A percentile compares a stretch with the other conserved stretches of the same genome.
Evolutionary conservation across 2,329 filamentous ascomycete species (phyloP).

Genomic region (Colletotrichum camelliae): DNA sequence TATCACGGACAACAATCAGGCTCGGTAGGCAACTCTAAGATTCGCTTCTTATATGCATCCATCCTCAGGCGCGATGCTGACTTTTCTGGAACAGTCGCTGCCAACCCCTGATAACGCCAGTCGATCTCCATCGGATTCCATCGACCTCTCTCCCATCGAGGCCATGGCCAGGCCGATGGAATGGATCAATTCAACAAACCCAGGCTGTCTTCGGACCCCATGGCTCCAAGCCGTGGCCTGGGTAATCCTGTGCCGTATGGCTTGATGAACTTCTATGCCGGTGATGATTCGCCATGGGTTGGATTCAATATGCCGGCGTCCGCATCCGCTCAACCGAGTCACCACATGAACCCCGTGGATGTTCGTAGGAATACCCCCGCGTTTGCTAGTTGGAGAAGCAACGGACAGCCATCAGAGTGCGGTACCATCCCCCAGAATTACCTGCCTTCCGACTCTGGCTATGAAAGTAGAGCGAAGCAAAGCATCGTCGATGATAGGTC

Average conservation of each 20-base stretch:
- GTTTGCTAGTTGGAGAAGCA: slow-evolving; percentile 36
- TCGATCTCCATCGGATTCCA: background rate
- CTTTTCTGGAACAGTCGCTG: background rate
- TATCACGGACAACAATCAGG: background rate
- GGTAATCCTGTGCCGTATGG: slow-evolving; percentile 26
- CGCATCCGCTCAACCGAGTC: slow-evolving; percentile 32
- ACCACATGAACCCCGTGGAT: slow-evolving; percentile 30
- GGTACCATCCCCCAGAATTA: slow-evolving; percentile 37
- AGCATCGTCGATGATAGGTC: slow-evolving; percentile 51
- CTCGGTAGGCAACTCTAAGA: background rate
- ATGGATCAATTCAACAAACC: slow-evolving; percentile 1
- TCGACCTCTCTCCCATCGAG: background rate
- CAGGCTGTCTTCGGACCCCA: background rate
- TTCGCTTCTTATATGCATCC: background rate
- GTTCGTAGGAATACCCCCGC: slow-evolving; percentile 27
- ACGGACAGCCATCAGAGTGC: slow-evolving; percentile 41
- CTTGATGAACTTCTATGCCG: slow-evolving; percentile 40
- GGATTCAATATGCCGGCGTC: slow-evolving; percentile 34
- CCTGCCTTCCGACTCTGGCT: slow-evolving; percentile 51
- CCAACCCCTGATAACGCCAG: background rate
- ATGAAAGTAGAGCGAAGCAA: slow-evolving; percentile 46
- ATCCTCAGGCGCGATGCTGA: background rate
- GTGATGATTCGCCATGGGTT: slow-evolving; percentile 49
- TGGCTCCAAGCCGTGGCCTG: background rate
- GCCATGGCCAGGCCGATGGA: background rate